A percentile compares a stretch with the other conserved stretches of the same genome.
Conservation (phyloP, 2,329 filamentous ascomycete species). For the Ophioceras dolichostomum region DNA sequence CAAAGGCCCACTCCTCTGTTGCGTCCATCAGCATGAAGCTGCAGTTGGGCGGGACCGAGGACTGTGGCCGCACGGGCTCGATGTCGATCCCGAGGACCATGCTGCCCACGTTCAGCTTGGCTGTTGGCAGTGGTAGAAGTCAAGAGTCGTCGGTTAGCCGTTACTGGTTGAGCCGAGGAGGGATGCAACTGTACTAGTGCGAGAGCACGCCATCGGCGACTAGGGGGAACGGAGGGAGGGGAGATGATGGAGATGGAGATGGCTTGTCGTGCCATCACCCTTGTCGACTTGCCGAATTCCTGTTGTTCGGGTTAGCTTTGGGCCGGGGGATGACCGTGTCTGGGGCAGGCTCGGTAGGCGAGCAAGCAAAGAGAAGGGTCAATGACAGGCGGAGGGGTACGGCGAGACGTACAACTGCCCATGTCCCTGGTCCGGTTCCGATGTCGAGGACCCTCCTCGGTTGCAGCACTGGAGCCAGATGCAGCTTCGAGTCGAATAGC, state of each 20-base stretch:
- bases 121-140: constrained; percentile 6
- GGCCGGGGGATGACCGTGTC: neutral
- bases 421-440: constrained; percentile 16
- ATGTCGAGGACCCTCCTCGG: constrained; percentile 15
- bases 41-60: constrained; percentile 14
- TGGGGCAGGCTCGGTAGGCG: neutral
- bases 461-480: constrained; percentile 14
- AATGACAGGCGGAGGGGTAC: neutral
- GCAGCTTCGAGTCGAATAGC: constrained; percentile 14
- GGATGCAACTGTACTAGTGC: no score
- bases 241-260: no score
- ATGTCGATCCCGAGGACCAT: constrained; percentile 18
- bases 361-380: neutral
- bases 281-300: constrained; percentile 14
- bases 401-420: constrained; percentile 14
- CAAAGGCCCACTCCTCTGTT: constrained; percentile 14
- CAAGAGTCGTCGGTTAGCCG: no score
- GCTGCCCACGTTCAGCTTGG: constrained; percentile 13
- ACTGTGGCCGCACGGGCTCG: constrained; percentile 15
- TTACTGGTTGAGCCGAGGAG: no score
- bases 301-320: constrained; percentile 6
- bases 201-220: no score
- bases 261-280: no score
- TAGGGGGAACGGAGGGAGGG: no score
- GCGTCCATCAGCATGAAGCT: constrained; percentile 16